Evolutionary conservation across 176 grass and related monocot species (phyloP).

Genomic region (Poa annua): DNA sequence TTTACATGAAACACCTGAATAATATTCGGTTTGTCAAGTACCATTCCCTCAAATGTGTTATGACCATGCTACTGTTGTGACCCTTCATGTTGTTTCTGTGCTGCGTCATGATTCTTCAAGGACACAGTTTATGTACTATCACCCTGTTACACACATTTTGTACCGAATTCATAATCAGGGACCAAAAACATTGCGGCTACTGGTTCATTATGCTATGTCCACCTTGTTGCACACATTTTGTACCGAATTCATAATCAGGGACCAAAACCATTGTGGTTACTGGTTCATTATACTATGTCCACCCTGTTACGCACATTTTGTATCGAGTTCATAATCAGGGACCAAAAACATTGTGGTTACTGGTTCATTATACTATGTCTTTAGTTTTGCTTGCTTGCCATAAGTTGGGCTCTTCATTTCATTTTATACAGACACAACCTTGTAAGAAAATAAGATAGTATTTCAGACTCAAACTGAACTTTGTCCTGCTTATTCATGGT

Average conservation of each 20-base stretch:
- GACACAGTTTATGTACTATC: neutral
- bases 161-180: no score
- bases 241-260: no score
- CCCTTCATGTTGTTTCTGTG: neutral
- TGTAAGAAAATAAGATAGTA: neutral
- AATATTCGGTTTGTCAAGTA: neutral
- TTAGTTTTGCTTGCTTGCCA: neutral
- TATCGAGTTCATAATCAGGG: slow-evolving; percentile 12
- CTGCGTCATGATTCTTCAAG: neutral
- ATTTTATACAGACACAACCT: neutral
- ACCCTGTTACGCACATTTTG: no score
- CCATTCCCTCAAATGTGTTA: neutral
- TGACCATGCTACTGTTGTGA: slow-evolving; percentile 31
- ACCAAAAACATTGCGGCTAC: no score
- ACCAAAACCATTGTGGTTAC: no score
- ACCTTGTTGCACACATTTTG: no score
- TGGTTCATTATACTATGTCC: no score
- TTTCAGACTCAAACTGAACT: slow-evolving; percentile 14
- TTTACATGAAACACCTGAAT: neutral
- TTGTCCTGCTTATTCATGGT: slow-evolving; percentile 17
- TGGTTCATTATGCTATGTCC: no score
- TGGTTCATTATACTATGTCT: neutral
- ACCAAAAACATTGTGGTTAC: neutral
- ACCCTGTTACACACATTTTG: neutral
- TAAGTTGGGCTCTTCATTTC: neutral